phyloP scores from a whole-genome alignment of 108 stramenopile genomes.

The Cyclotella atomus region DNA sequence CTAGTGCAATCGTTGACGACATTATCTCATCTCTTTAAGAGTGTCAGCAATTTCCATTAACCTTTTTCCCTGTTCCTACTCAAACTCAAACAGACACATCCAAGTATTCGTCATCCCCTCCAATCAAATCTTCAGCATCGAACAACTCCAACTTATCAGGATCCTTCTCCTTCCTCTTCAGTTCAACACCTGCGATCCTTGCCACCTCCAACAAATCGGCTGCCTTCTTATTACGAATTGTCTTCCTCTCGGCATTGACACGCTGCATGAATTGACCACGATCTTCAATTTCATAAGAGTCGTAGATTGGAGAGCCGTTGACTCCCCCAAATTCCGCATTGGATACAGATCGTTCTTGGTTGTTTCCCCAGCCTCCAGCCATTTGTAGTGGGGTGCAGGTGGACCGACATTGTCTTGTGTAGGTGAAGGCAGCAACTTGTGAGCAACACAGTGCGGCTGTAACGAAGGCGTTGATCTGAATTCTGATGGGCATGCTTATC shows the following conservation, averaged over 20 bases:
- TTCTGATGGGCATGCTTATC: background rate
- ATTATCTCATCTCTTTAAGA: background rate
- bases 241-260: constrained; percentile 43
- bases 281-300: constrained; percentile 49
- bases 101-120: constrained; percentile 40
- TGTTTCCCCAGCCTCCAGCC: constrained; percentile 54
- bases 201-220: constrained; percentile 51
- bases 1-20: too few species aligned
- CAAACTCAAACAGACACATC: constrained; percentile 41
- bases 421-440: background rate
- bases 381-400: background rate
- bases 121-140: constrained; percentile 40
- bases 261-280: constrained; percentile 53
- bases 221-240: constrained; percentile 45
- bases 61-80: background rate
- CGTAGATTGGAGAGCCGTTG: constrained; percentile 50
- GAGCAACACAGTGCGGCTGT: background rate
- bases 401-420: background rate
- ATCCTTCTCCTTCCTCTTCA: constrained; percentile 50
- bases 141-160: constrained; percentile 49
- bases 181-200: constrained; percentile 46
- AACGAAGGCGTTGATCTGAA: background rate
- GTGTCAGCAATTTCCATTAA: background rate
- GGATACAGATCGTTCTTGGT: constrained; percentile 38
- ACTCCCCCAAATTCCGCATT: constrained; percentile 49